Percentiles rank a stretch among this genome's conserved stretches.
phyloP scores from a whole-genome alignment of 768 basidiomycete genomes.

The Trametopsis cervina region DNA sequence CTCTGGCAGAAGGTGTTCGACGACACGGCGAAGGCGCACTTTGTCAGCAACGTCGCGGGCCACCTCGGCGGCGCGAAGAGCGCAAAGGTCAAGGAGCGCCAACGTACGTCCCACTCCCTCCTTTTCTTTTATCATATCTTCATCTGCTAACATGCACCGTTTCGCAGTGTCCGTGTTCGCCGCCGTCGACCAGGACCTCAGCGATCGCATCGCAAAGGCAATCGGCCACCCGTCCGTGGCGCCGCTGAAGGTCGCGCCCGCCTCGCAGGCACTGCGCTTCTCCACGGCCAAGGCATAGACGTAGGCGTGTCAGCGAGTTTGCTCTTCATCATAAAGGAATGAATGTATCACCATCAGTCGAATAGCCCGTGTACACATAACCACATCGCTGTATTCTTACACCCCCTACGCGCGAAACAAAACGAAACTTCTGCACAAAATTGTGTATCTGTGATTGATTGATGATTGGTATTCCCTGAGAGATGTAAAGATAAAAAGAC shows the following conservation, averaged over 20 bases:
- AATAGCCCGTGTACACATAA: too few relatives aligned
- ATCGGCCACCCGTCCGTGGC: conserved; percentile 51
- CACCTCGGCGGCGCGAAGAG: conserved; percentile 61
- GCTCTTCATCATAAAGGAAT: too few relatives aligned
- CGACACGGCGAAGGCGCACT: conserved; percentile 50
- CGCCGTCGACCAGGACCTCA: conserved; percentile 66
- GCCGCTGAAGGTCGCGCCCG: conserved; percentile 58
- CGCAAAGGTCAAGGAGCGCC: conserved; percentile 48
- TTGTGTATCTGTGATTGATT: too few relatives aligned
- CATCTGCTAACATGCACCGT: not conserved
- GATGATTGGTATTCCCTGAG: too few relatives aligned
- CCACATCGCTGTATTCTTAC: too few relatives aligned
- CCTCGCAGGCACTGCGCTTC: conserved; percentile 49
- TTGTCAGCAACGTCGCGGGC: conserved; percentile 59
- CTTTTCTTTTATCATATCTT: not conserved
- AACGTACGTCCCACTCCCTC: conserved; percentile 42
- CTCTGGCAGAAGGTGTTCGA: conserved; percentile 65
- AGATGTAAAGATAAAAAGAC: too few relatives aligned
- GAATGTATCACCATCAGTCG: not conserved
- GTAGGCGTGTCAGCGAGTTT: not conserved
- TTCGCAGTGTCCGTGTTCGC: conserved; percentile 68
- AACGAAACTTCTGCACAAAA: too few relatives aligned
- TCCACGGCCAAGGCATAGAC: conserved; percentile 15
- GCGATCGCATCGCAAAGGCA: conserved; percentile 72
- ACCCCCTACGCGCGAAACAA: too few relatives aligned